Conservation (phyloP, 805 yeast genomes). For the Isabelozyma heimii region DNA sequence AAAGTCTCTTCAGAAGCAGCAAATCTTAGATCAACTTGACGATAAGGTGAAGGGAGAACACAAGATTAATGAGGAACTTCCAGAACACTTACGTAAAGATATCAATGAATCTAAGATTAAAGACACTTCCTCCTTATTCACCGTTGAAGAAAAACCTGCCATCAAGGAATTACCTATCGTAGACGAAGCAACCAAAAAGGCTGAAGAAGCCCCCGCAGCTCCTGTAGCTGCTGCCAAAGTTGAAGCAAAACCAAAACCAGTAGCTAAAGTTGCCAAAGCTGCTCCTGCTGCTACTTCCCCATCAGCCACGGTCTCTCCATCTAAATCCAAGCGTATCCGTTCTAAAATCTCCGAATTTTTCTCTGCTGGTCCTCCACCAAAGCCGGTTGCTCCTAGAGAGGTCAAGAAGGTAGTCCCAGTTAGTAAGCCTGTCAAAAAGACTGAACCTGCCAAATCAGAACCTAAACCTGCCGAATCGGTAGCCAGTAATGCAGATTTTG, state of each 20-base stretch:
- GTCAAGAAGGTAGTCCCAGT: constrained; percentile 1
- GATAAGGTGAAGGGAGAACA: constrained; percentile 45
- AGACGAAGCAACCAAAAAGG: neutral
- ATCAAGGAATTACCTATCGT: constrained; percentile 12
- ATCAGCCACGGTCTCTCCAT: neutral
- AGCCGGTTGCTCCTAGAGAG: neutral
- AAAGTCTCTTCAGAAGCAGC: constrained; percentile 34
- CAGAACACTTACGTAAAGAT: constrained; percentile 47
- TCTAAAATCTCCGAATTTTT: neutral
- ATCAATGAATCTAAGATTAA: constrained; percentile 33
- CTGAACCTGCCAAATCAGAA: constrained; percentile 1
- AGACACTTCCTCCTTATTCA: constrained; percentile 39
- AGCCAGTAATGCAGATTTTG: constrained; percentile 12
- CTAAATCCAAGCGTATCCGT: constrained; percentile 7
- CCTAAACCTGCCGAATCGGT: neutral
- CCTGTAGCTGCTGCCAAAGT: constrained; percentile 5
- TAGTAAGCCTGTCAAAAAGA: neutral
- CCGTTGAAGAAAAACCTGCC: constrained; percentile 21
- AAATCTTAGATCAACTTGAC: constrained; percentile 27
- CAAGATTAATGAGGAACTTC: constrained; percentile 47
- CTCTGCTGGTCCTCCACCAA: neutral
- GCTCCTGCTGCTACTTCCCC: neutral
- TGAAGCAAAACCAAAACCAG: neutral
- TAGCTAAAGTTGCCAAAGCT: neutral
- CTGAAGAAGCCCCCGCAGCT: constrained; percentile 1